These are phyloP conservation scores for Parafenestella ontariensis DNA, from an alignment of 2,329 filamentous ascomycete genomes.

Conservation along the genomic window DNA sequence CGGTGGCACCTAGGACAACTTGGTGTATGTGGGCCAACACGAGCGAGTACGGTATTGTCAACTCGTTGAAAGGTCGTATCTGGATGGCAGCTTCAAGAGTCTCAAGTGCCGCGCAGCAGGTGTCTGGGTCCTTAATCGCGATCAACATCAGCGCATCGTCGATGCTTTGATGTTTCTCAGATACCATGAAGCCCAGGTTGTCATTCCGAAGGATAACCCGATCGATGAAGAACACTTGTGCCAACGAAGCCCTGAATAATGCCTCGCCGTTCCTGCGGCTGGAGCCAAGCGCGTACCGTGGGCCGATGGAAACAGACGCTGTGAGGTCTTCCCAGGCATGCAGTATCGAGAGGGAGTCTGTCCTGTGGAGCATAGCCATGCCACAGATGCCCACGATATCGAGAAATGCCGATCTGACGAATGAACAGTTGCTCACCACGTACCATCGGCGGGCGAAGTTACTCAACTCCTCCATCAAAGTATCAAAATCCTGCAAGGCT, in stretches of 20 bases:
- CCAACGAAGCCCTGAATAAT: conserved; percentile 29
- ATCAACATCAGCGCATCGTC: conserved; percentile 32
- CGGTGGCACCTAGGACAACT: conserved; percentile 20
- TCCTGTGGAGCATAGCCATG: conserved; percentile 25
- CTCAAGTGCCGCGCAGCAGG: conserved; percentile 33
- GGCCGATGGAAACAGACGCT: conserved; percentile 24
- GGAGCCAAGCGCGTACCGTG: conserved; percentile 21
- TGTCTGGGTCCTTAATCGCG: conserved; percentile 31
- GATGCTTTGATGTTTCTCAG: conserved; percentile 29
- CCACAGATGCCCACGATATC: conserved; percentile 44
- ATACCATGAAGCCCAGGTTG: conserved; percentile 13
- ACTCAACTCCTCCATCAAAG: conserved; percentile 27
- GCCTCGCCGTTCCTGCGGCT: conserved; percentile 14
- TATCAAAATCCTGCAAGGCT: conserved; percentile 25
- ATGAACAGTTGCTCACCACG: conserved; percentile 32
- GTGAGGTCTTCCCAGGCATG: conserved; percentile 31
- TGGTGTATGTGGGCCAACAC: conserved; percentile 32
- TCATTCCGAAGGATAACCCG: conserved; percentile 29
- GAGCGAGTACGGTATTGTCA: conserved; percentile 22
- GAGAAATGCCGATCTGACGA: conserved; percentile 46
- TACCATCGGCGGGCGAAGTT: conserved; percentile 23
- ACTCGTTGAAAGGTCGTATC: conserved; percentile 4
- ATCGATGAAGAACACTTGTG: conserved; percentile 34
- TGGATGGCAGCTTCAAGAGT: conserved; percentile 28
- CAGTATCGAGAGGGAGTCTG: conserved; percentile 23